These are phyloP conservation scores for Hirschioporus abietinus DNA, from an alignment of 768 basidiomycete species.

Conservation along the genomic window DNA sequence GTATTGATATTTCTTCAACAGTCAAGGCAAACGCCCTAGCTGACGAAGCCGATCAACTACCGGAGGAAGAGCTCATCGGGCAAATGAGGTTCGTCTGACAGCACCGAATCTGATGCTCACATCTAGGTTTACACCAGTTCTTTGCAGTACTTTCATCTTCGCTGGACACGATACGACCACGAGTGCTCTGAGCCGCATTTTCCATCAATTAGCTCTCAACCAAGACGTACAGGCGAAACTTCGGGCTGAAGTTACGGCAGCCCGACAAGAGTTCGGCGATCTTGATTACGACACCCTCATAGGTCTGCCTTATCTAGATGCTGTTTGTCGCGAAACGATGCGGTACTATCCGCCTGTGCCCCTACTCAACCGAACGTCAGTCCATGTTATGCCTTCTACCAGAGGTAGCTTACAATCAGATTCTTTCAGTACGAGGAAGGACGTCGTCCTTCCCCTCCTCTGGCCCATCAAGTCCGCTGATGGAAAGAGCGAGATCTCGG, in stretches of 20 bases:
- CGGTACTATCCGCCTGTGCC: conserved; percentile 25
- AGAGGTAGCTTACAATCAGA: neutral
- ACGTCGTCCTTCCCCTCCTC: conserved; percentile 38
- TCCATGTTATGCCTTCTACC: neutral
- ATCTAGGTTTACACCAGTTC: neutral
- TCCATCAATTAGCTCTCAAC: conserved; percentile 20
- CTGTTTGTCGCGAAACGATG: conserved; percentile 19
- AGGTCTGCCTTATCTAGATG: conserved; percentile 24
- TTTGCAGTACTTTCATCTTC: conserved; percentile 18
- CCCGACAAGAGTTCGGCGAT: conserved; percentile 9
- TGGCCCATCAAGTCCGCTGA: conserved; percentile 31
- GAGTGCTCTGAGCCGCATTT: conserved; percentile 15
- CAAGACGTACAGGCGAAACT: conserved; percentile 21
- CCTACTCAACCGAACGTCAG: conserved; percentile 23
- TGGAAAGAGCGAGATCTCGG: conserved; percentile 22
- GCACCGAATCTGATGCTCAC: neutral
- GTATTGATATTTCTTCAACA: conserved; percentile 9
- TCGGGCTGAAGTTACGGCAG: conserved; percentile 17
- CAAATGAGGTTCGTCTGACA: conserved; percentile 29
- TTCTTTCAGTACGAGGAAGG: conserved; percentile 27
- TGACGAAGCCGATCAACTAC: conserved; percentile 26
- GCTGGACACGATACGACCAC: conserved; percentile 24
- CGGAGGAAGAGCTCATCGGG: conserved; percentile 30
- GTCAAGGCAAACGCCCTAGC: conserved; percentile 30
- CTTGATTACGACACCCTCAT: conserved; percentile 22